Conservation (phyloP, 352 stramenopile species). For the Phytopythium ostracodes region DNA sequence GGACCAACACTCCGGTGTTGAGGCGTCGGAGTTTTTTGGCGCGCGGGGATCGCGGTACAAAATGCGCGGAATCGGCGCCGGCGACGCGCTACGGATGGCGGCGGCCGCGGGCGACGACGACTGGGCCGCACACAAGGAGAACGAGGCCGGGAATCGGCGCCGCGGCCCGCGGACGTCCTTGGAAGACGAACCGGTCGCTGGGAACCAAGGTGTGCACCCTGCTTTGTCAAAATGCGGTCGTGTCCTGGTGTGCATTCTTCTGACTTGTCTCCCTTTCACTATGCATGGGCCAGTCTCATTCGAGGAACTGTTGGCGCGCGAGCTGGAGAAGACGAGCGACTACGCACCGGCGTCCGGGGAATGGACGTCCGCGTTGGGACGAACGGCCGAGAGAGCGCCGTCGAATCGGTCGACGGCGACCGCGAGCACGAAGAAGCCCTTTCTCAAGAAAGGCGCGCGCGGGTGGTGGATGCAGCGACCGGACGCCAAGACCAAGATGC, state of each 20-base stretch:
- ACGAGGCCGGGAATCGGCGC: conserved; percentile 15
- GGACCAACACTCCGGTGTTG: conserved; percentile 13
- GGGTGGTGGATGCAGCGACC: conserved; percentile 82
- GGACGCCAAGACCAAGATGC: conserved; percentile 44
- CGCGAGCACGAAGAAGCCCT: conserved; percentile 40
- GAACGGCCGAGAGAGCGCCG: not conserved
- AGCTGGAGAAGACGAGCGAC: conserved; percentile 36
- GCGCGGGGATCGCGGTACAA: conserved; percentile 7
- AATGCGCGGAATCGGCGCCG: conserved; percentile 6
- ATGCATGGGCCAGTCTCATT: conserved; percentile 37
- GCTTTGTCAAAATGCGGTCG: not conserved
- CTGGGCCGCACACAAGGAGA: conserved; percentile 18
- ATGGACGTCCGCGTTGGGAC: not conserved
- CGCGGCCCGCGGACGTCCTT: conserved; percentile 11
- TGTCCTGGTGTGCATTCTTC: not conserved
- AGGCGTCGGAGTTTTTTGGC: not conserved
- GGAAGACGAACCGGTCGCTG: conserved; percentile 17
- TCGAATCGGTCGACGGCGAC: not conserved
- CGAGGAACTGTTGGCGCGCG: conserved; percentile 61
- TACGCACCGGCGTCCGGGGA: not conserved
- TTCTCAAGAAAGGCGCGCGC: conserved; percentile 70
- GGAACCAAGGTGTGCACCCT: conserved; percentile 17
- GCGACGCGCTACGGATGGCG: conserved; percentile 8
- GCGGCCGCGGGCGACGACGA: conserved; percentile 4
- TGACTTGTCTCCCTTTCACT: not conserved